Evolutionary conservation across 305 asterid genomes (phyloP).

Genomic region (Fraxinus platypoda): DNA sequence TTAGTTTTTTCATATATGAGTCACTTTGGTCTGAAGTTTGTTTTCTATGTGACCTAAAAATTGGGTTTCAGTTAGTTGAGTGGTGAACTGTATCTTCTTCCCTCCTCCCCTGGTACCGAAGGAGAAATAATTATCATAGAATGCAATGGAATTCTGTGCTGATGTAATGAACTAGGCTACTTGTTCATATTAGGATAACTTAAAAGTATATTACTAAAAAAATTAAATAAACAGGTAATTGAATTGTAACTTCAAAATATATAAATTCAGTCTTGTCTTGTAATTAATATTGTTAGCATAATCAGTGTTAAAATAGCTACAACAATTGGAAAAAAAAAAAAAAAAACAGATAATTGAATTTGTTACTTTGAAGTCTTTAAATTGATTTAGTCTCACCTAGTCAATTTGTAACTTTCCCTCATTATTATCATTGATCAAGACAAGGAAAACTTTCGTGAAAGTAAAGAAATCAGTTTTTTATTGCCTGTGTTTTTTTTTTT

Average conservation of each 20-base stretch:
- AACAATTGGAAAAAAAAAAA: not conserved
- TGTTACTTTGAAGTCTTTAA: not conserved
- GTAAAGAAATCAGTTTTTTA: not conserved
- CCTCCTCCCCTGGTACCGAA: not conserved
- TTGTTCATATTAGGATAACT: not conserved
- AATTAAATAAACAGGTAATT: not conserved
- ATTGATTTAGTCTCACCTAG: not conserved
- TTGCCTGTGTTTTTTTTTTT: not conserved
- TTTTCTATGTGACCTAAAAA: not conserved
- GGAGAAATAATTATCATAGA: not conserved
- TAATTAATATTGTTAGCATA: not conserved
- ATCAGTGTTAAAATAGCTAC: not conserved
- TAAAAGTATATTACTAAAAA: not conserved
- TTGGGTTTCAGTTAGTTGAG: not conserved
- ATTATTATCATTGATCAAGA: not conserved
- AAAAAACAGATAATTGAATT: not conserved
- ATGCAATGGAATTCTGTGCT: not conserved
- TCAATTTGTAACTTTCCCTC: not conserved
- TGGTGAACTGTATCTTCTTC: not conserved
- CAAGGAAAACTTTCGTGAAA: not conserved
- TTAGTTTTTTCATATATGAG: slow-evolving; percentile 19
- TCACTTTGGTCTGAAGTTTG: not conserved
- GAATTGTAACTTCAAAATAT: not conserved
- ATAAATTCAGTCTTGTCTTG: not conserved
- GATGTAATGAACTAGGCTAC: not conserved